Conservation (phyloP, 371 early-diverging fungal species). For the Zopfochytrium polystomum region DNA sequence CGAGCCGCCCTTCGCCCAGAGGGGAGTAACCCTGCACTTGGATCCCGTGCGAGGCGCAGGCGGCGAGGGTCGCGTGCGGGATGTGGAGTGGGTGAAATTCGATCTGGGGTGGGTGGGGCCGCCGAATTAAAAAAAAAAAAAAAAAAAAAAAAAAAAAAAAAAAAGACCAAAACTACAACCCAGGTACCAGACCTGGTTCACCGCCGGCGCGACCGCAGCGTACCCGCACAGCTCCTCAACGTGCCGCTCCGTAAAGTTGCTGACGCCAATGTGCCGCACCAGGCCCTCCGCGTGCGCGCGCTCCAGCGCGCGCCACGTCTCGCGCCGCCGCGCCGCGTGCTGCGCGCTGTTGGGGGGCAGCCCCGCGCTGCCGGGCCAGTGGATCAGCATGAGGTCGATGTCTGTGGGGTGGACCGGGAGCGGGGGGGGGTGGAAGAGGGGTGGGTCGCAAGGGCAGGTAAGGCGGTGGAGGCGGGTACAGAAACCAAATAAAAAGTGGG, state of each 20-base stretch:
- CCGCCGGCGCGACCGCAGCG: slow-evolving; percentile 40
- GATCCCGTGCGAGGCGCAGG: slow-evolving; percentile 61
- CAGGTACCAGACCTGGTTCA: slow-evolving; percentile 45
- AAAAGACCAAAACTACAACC: background rate
- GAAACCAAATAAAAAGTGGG: too few relatives aligned
- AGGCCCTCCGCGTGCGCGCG: slow-evolving; percentile 51
- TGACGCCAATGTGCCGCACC: slow-evolving; percentile 74
- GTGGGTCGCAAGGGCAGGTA: too few relatives aligned
- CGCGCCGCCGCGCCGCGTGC: slow-evolving; percentile 46
- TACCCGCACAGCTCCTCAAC: slow-evolving; percentile 50
- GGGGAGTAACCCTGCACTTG: slow-evolving; percentile 85
- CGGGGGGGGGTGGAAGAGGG: too few relatives aligned
- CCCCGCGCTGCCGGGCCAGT: slow-evolving; percentile 79
- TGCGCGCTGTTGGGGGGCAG: slow-evolving; percentile 41
- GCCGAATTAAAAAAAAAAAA: slow-evolving; percentile 17
- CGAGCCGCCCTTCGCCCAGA: slow-evolving; percentile 77
- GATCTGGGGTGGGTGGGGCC: slow-evolving; percentile 72
- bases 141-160: too few relatives aligned
- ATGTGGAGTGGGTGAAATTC: slow-evolving; percentile 68
- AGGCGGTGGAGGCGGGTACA: too few relatives aligned
- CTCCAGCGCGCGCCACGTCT: slow-evolving; percentile 73
- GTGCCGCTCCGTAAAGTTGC: slow-evolving; percentile 71
- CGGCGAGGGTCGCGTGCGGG: slow-evolving; percentile 49
- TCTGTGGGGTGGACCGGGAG: too few relatives aligned
- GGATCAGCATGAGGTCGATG: slow-evolving; percentile 84